Conservation (phyloP, 2,329 filamentous ascomycete genomes). For the Penicillium sp. region DNA sequence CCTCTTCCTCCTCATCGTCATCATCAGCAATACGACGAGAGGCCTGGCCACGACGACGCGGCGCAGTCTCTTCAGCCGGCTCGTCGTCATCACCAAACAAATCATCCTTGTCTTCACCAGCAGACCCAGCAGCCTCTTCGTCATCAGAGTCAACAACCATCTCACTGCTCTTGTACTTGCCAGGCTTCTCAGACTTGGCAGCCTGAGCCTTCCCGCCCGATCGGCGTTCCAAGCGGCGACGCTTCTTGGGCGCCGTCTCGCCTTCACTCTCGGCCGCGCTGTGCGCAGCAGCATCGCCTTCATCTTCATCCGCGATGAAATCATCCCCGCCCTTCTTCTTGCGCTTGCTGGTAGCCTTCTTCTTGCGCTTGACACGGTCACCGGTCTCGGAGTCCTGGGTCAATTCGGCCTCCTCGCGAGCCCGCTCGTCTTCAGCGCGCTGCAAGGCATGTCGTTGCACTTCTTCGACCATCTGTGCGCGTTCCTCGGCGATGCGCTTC, state of each 20-base stretch:
- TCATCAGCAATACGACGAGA: constrained; percentile 39
- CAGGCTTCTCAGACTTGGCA: constrained; percentile 56
- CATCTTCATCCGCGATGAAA: constrained; percentile 44
- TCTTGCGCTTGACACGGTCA: constrained; percentile 76
- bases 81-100: constrained; percentile 32
- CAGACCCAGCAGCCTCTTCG: constrained; percentile 33
- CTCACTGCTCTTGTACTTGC: constrained; percentile 83
- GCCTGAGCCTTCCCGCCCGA: constrained; percentile 37
- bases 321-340: constrained; percentile 58
- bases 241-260: constrained; percentile 53
- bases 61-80: constrained; percentile 43
- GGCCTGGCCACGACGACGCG: constrained; percentile 35
- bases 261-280: constrained; percentile 38
- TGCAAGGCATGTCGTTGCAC: constrained; percentile 71
- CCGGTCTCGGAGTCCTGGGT: constrained; percentile 80
- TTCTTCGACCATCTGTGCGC: constrained; percentile 73
- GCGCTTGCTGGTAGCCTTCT: constrained; percentile 49
- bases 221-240: constrained; percentile 59
- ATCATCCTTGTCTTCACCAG: constrained; percentile 27
- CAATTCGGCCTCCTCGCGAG: constrained; percentile 70
- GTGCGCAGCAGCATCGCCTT: constrained; percentile 34
- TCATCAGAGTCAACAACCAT: constrained; percentile 73
- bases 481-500: constrained; percentile 80
- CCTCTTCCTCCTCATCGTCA: constrained; percentile 47
- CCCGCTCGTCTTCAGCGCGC: constrained; percentile 67